phyloP scores from a whole-genome alignment of 2,329 filamentous ascomycete species.

The Diplodia seriata region DNA sequence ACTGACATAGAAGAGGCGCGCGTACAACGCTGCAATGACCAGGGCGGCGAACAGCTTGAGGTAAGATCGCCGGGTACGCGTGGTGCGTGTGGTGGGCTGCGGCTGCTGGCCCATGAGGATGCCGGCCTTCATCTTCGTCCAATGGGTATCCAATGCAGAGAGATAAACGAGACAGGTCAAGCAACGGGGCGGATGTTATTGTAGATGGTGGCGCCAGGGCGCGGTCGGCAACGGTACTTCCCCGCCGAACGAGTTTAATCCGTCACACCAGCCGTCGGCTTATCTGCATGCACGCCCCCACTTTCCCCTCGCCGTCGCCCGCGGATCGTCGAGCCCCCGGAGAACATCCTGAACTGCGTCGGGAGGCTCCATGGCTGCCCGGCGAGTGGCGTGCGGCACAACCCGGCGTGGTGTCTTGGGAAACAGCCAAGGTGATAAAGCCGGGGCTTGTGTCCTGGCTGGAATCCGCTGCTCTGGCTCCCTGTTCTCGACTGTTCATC shows the following conservation, averaged over 20 bases:
- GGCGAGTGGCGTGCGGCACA: constrained; percentile 1
- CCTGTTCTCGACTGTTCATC: neutral
- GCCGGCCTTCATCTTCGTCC: constrained; percentile 13
- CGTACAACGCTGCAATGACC: constrained; percentile 4
- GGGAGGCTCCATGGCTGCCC: neutral
- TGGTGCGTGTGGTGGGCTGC: neutral
- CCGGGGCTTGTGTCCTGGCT: neutral
- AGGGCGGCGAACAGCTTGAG: constrained; percentile 15
- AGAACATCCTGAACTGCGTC: neutral
- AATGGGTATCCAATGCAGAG: neutral
- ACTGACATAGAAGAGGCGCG: constrained; percentile 29
- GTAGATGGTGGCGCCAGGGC: constrained; percentile 14
- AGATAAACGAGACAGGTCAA: neutral
- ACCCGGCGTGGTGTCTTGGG: neutral
- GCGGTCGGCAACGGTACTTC: constrained; percentile 25
- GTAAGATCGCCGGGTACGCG: constrained; percentile 19
- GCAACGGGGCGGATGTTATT: neutral
- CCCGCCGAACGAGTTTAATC: constrained; percentile 10
- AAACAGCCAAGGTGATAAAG: neutral
- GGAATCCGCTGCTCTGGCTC: neutral
- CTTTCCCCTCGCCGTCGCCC: neutral
- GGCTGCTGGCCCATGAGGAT: neutral
- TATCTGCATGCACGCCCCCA: constrained; percentile 4
- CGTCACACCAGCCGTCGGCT: neutral
- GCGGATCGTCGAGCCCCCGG: neutral